Base-by-base conservation (phyloP, 2,329 filamentous ascomycete species). In the Hirsutella minnesotensis region DNA sequence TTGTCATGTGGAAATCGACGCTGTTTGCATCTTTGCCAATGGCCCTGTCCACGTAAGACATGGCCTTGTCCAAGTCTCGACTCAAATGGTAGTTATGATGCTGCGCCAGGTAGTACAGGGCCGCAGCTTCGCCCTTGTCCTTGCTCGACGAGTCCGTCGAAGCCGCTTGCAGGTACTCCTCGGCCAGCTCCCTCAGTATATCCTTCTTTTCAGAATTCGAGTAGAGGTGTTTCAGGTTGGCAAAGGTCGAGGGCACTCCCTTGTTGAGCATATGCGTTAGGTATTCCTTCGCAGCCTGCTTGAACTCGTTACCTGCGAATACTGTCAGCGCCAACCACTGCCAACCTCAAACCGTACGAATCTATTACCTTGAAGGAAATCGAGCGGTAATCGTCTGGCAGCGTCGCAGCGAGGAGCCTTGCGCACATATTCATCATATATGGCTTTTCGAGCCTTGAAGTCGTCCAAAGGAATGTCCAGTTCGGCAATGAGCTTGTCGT, bases 141-240 rank as follows among this genome's bases (percentile, higher is more conserved):
- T 62, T 64, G 43, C 61, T 64, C 41, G 64, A 57, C 41, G 64
- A 59, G 51, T 77, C 70, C 31, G 69, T 66, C 42, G 76, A 61
- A 48, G 71, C 62, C 29, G 77, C 76, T 18, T 79, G 67, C 12
- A 86, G 71, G 55, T 95, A 96, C 41, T 83, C 77, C 53, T 92
- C 77, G 2, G 86, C 88, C 34, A 96, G 63, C 31, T 79, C 70
- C 49, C 83, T 78, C 34, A 98, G 75, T 1, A 72, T 75, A n/a
- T 82, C 72, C 58, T 82, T 85, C 69, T 98, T 98, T 52, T 66
- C 73, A 1, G 73, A 52, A 59, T 95, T 81, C 13, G 72, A 72
- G 67, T 96, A 98, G 19, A 98, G 74, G 51, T 94, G 81, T 68
- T 98, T 98, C 47, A 98, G 74, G 62, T 96, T 98, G 30, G 88